Conservation (phyloP, 2,329 filamentous ascomycete genomes). For the Exophiala oligosperma region DNA sequence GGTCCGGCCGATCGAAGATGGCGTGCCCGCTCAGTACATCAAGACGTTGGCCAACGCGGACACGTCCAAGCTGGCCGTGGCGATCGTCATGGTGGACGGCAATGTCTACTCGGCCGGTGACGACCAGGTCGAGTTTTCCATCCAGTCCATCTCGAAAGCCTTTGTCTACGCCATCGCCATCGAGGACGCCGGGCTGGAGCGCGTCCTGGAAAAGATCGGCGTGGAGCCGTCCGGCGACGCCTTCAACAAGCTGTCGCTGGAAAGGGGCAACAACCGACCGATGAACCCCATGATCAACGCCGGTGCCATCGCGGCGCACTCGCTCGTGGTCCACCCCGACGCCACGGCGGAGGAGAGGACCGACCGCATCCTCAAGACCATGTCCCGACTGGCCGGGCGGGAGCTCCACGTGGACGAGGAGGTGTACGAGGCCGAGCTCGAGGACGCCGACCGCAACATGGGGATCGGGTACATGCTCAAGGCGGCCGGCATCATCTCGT, state of each 20-base stretch:
- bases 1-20: conserved; percentile 19
- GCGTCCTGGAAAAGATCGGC: conserved; percentile 15
- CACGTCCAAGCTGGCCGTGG: conserved; percentile 21
- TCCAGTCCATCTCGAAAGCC: conserved; percentile 19
- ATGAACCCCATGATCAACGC: conserved; percentile 22
- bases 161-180: conserved; percentile 20
- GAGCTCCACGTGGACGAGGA: conserved; percentile 19
- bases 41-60: conserved; percentile 18
- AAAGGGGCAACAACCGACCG: conserved; percentile 16
- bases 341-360: conserved; percentile 17
- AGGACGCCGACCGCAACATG: conserved; percentile 21
- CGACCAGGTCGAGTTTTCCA: conserved; percentile 18
- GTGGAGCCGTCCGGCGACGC: conserved; percentile 18
- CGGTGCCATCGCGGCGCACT: conserved; percentile 18
- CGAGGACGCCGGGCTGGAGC: conserved; percentile 18
- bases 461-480: conserved; percentile 19
- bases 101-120: conserved; percentile 19
- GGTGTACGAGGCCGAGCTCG: conserved; percentile 19
- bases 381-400: conserved; percentile 16
- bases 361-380: conserved; percentile 17
- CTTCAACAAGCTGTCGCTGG: conserved; percentile 17
- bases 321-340: conserved; percentile 16
- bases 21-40: conserved; percentile 17
- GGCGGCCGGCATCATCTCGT: conserved; percentile 18
- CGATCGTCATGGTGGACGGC: conserved; percentile 18